A percentile compares a stretch with the other conserved stretches of the same genome.
These are phyloP conservation scores for Saccharomyces eubayanus DNA, from an alignment of 805 yeast species.

Conservation along the genomic window DNA sequence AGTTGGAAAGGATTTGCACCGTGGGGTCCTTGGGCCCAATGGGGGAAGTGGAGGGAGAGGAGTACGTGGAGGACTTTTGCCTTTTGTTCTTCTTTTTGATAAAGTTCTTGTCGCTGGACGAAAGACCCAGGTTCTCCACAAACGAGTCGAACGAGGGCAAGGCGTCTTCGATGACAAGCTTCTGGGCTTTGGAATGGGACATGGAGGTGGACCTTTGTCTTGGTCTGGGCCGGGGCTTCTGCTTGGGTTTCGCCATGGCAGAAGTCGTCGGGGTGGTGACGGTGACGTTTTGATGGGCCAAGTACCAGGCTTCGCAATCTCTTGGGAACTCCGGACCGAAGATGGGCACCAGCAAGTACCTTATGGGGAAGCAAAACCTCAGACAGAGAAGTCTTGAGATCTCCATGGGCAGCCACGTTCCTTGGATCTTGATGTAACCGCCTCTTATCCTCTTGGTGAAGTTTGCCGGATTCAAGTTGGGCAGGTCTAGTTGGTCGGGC, in stretches of 20 bases:
- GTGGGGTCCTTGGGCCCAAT: slow-evolving; percentile 10
- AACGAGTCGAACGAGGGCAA: background rate
- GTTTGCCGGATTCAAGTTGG: slow-evolving; percentile 13
- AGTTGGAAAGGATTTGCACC: slow-evolving; percentile 16
- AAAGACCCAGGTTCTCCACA: background rate
- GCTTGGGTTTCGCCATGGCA: background rate
- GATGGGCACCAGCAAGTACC: slow-evolving; percentile 68
- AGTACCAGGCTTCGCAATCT: slow-evolving; percentile 24
- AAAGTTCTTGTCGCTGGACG: background rate
- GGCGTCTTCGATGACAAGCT: background rate
- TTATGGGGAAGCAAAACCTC: slow-evolving; percentile 67
- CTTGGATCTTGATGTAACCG: slow-evolving; percentile 86
- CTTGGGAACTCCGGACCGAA: slow-evolving; percentile 60
- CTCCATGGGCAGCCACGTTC: slow-evolving; percentile 80
- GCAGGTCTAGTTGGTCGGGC: slow-evolving; percentile 8
- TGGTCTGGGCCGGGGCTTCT: background rate
- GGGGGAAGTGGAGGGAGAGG: background rate
- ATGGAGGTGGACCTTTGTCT: background rate
- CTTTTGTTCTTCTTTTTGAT: background rate
- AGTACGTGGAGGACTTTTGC: background rate
- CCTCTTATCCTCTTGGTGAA: slow-evolving; percentile 66
- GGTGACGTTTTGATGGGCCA: background rate
- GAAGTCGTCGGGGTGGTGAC: background rate
- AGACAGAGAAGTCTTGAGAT: slow-evolving; percentile 56
- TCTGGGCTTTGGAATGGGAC: background rate